phyloP scores from a whole-genome alignment of 2,329 filamentous ascomycete genomes.

The Trematosphaeria pertusa region DNA sequence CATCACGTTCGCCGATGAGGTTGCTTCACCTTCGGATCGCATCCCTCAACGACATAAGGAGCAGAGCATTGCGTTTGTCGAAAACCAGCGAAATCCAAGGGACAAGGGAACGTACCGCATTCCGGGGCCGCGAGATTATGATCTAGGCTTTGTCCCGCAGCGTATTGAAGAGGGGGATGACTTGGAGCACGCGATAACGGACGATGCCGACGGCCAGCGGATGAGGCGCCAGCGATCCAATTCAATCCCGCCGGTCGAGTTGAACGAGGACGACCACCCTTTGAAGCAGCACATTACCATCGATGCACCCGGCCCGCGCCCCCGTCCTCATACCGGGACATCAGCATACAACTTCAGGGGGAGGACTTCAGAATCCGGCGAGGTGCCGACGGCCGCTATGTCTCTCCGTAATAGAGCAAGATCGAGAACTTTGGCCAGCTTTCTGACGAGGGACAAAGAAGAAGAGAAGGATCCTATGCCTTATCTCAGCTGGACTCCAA shows the following conservation, averaged over 20 bases:
- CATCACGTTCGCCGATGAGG: conserved; percentile 74
- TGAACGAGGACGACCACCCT: conserved; percentile 49
- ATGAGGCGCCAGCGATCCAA: conserved; percentile 27
- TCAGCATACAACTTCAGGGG: conserved; percentile 32
- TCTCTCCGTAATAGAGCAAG: conserved; percentile 37
- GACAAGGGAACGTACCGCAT: conserved; percentile 82
- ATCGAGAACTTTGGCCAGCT: conserved; percentile 63
- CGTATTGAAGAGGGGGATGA: conserved; percentile 56
- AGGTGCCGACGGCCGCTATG: conserved; percentile 24
- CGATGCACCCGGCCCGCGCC: conserved; percentile 63
- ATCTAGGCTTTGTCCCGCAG: conserved; percentile 77
- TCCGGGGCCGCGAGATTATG: conserved; percentile 88
- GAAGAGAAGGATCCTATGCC: conserved; percentile 67
- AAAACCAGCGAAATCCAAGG: conserved; percentile 78
- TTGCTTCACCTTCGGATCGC: conserved; percentile 65
- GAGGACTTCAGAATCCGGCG: conserved; percentile 10
- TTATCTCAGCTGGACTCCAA: conserved; percentile 93
- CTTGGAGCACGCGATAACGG: conserved; percentile 28
- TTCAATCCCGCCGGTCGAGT: conserved; percentile 34
- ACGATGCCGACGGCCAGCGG: conserved; percentile 28
- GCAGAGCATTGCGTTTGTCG: conserved; percentile 86
- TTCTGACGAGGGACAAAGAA: conserved; percentile 64
- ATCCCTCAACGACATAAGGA: conserved; percentile 67
- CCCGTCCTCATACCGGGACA: conserved; percentile 37
- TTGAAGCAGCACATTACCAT: conserved; percentile 68